Evolutionary conservation across 352 stramenopile genomes (phyloP), one percentile per base, ranked within the genome.

Genomic region (Albugo laibachii): DNA sequence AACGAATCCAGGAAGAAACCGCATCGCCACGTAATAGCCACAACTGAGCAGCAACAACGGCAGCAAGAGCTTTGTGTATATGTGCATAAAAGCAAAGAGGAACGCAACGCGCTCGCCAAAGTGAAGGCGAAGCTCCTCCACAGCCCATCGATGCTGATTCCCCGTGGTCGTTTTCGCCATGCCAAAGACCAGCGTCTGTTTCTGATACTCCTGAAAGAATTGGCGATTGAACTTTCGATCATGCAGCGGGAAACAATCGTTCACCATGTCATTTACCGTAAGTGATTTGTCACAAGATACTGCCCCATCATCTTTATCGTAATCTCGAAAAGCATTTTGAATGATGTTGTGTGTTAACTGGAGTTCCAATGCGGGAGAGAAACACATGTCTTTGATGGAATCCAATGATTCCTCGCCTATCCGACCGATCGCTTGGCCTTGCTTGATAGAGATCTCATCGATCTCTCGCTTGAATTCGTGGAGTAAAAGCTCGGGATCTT

Each of bases 311-410:
- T 92, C 78, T 53, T 83, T 92, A 50, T 92, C 78, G 36, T 84
- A 92, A 52, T 92, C 78, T 31, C 68, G 69, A 16, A 88, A 77
- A 0, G 78, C 78, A 48, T 92, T 92, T 52, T 81, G 60, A 45
- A 92, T 92, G 47, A 92, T 88, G 46, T 88, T 92, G 60, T 92
- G 78, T 31, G 78, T 92, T 12, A 92, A 50, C 44, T 92, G 78
- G 40, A 92, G 55, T 53, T 92, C 78, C 27, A 92, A 50, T 2
- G 78, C 78, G 0, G 78, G 78, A 38, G 78, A 86, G 52, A 92
- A 92, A 41, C 73, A 84, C 69, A 92, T 78, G 20, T 81, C 65
- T 31, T 78, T 80, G 21, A 87, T 60, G 36, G 75, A 75, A 35
- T 88, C 71, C 10, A 87, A 60, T 11, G 68, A 83, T 45, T 86